Percentiles rank a stretch among this genome's conserved stretches.
Evolutionary conservation across 331 rosid species (phyloP).

Genomic region (Prunus yedoensis): DNA sequence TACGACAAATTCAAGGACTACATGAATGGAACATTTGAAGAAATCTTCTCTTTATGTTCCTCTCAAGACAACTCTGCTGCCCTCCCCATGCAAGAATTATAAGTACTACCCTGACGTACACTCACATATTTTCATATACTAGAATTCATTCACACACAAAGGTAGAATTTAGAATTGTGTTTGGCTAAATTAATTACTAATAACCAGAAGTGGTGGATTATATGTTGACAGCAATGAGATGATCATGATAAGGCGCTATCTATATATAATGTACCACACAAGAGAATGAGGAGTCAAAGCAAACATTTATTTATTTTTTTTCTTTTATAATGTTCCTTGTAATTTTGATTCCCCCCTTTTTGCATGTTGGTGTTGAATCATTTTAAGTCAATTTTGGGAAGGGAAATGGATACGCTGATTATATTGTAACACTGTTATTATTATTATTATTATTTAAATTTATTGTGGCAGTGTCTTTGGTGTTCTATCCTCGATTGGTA

Average conservation of each 20-base stretch:
- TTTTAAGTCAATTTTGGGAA: constrained; percentile 35
- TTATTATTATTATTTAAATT: no score
- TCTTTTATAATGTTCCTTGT: constrained; percentile 18
- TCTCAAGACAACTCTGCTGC: constrained; percentile 53
- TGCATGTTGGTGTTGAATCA: constrained; percentile 32
- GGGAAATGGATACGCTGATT: constrained; percentile 32
- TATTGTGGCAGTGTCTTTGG: background rate
- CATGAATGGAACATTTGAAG: constrained; percentile 79
- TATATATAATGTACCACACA: constrained; percentile 33
- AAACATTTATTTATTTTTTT: constrained; percentile 14
- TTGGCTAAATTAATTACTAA: constrained; percentile 19
- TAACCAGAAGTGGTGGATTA: constrained; percentile 42
- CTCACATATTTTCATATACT: constrained; percentile 2
- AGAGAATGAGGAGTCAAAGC: constrained; percentile 45
- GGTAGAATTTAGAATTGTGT: constrained; percentile 30
- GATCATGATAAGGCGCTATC: constrained; percentile 20
- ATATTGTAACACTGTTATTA: background rate
- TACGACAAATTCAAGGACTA: constrained; percentile 53
- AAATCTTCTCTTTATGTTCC: constrained; percentile 69
- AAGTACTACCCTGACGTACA: background rate
- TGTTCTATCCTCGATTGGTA: background rate
- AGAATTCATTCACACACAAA: constrained; percentile 48
- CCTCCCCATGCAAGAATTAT: constrained; percentile 48
- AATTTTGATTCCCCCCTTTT: background rate
- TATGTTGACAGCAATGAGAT: constrained; percentile 31